Conservation (phyloP, 2,329 filamentous ascomycete species). For the Cadophora sp. region DNA sequence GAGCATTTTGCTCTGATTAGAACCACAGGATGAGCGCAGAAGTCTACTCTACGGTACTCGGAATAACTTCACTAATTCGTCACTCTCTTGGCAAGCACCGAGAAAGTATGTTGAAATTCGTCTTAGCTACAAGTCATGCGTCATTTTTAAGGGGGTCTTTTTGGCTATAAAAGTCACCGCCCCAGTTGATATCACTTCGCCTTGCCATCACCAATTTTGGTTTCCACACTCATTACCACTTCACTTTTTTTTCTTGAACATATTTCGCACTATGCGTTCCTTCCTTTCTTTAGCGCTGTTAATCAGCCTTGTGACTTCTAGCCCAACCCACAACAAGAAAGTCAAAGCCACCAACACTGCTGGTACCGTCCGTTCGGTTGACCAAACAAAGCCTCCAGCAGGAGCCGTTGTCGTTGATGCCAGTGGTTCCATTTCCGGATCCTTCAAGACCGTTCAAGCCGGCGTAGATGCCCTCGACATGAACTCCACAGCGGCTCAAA, state of each 20-base stretch:
- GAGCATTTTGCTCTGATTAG: background rate
- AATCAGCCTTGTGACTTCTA: conserved; percentile 8
- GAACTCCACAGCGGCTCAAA: conserved; percentile 52
- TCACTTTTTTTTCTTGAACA: background rate
- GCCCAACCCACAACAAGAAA: background rate
- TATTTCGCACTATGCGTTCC: conserved; percentile 6
- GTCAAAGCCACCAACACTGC: background rate
- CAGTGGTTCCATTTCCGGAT: conserved; percentile 46
- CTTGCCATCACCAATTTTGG: background rate
- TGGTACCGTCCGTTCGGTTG: background rate
- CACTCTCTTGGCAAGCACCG: background rate
- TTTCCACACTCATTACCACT: background rate
- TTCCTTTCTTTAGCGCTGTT: conserved; percentile 10
- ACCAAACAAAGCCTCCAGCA: conserved; percentile 45
- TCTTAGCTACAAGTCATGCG: background rate
- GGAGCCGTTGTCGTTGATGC: conserved; percentile 54
- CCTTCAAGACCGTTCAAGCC: conserved; percentile 33
- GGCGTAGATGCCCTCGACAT: conserved; percentile 49
- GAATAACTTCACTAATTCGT: background rate
- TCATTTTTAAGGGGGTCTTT: background rate
- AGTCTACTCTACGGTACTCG: no score
- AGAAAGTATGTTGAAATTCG: conserved; percentile 1
- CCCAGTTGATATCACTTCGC: background rate
- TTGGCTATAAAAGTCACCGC: background rate
- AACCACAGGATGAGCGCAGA: background rate